phyloP scores from a whole-genome alignment of 2,329 filamentous ascomycete genomes.

The Davidsoniella neocaledoniae region DNA sequence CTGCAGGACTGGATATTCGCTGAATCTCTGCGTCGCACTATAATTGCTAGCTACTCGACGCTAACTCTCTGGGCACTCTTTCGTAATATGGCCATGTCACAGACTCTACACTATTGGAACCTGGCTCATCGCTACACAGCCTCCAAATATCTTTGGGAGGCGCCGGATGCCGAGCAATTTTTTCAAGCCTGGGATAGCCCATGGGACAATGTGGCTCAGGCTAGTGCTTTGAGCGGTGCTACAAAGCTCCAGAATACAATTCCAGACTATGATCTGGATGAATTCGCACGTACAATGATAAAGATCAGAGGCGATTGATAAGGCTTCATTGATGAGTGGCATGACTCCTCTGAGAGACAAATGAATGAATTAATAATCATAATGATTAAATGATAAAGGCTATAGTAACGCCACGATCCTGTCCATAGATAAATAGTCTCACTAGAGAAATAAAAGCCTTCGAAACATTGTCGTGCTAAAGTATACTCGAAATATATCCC shows the following conservation, averaged over 20 bases:
- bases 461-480: too few species aligned
- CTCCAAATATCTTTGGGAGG: constrained; percentile 8
- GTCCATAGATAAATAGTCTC: background rate
- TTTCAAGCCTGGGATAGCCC: constrained; percentile 3
- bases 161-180: constrained; percentile 4
- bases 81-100: background rate
- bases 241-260: background rate
- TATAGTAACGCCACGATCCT: background rate
- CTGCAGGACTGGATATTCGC: constrained; percentile 3
- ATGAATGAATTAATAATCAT: background rate
- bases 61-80: background rate
- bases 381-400: background rate
- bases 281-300: constrained; percentile 2
- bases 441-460: background rate
- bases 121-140: constrained; percentile 2
- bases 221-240: background rate
- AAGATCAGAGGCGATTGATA: background rate
- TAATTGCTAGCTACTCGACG: constrained; percentile 2
- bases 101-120: constrained; percentile 1
- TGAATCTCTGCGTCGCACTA: constrained; percentile 4
- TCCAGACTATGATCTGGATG: constrained; percentile 2
- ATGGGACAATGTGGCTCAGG: constrained; percentile 1
- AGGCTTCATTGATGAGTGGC: background rate
- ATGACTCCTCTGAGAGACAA: background rate
- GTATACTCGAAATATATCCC: too few species aligned